These are phyloP conservation scores for Agrocybe chaxingu DNA, from an alignment of 768 basidiomycete species.

Conservation along the genomic window DNA sequence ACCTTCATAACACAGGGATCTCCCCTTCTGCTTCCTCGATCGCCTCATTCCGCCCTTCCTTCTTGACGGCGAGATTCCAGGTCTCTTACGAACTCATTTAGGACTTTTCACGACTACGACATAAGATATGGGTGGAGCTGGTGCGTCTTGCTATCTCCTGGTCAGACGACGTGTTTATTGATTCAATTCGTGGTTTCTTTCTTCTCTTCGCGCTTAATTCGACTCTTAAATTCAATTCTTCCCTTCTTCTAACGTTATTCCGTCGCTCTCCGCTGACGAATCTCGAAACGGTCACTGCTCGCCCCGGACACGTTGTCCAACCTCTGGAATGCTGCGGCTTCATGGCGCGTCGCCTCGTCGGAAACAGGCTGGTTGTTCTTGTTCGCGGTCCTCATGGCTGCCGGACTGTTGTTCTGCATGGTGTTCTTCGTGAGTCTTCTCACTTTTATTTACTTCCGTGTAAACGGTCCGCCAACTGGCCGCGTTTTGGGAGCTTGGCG, in stretches of 20 bases:
- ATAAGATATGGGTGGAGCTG: conserved; percentile 39
- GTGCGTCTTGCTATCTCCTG: conserved; percentile 22
- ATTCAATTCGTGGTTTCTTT: not conserved
- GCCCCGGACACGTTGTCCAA: not conserved
- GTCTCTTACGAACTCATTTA: conserved; percentile 7
- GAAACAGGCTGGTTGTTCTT: conserved; percentile 90
- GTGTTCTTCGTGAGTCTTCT: conserved; percentile 90
- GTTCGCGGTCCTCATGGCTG: conserved; percentile 93
- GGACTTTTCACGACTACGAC: conserved; percentile 13
- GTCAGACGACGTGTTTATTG: conserved; percentile 8
- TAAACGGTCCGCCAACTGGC: not conserved
- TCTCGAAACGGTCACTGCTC: not conserved
- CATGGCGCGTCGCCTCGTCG: conserved; percentile 4
- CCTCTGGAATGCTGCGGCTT: not conserved
- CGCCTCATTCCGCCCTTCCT: conserved; percentile 1
- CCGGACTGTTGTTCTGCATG: conserved; percentile 94
- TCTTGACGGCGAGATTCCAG: not conserved
- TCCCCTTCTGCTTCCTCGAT: not conserved
- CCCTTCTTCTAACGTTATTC: not conserved
- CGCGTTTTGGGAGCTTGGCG: not conserved
- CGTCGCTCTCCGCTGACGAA: not conserved
- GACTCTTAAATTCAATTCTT: not conserved
- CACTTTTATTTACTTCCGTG: not conserved
- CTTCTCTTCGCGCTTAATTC: conserved; percentile 2
- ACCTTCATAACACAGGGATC: not conserved